Percentiles rank a stretch among this genome's conserved stretches.
phyloP scores from a whole-genome alignment of 441 rosid genomes.

The Geranium incanum region DNA sequence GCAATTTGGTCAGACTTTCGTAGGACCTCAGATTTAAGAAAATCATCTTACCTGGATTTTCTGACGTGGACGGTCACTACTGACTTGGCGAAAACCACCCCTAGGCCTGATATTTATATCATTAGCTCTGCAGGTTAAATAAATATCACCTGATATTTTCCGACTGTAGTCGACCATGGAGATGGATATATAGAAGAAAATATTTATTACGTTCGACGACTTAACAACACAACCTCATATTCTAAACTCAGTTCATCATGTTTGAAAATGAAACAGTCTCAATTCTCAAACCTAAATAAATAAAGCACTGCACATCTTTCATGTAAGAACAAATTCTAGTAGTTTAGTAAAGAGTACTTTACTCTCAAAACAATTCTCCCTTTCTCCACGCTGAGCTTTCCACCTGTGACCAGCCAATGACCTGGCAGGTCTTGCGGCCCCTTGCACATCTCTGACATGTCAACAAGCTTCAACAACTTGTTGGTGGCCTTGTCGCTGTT shows the following conservation, averaged over 20 bases:
- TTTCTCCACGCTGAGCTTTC: constrained; percentile 68
- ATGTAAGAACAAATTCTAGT: constrained; percentile 19
- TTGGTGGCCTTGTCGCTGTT: constrained; percentile 12
- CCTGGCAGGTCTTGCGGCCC: constrained; percentile 72
- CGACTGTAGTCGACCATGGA: neutral
- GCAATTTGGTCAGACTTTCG: constrained; percentile 79
- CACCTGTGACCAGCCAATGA: constrained; percentile 81
- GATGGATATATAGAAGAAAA: neutral
- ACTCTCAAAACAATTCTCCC: constrained; percentile 64
- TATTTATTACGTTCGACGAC: neutral
- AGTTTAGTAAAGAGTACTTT: constrained; percentile 68
- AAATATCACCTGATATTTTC: neutral
- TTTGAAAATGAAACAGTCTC: neutral
- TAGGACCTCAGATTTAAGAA: constrained; percentile 47
- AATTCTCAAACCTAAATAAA: neutral
- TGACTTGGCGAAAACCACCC: neutral
- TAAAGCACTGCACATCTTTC: constrained; percentile 8
- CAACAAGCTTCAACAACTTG: constrained; percentile 57
- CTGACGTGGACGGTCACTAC: neutral
- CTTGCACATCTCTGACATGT: constrained; percentile 53
- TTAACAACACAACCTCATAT: neutral
- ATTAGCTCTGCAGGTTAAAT: neutral
- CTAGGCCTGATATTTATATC: neutral
- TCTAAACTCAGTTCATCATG: neutral
- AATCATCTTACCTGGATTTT: neutral